Evolutionary conservation across 495 filamentous ascomycete genomes (phyloP), one percentile per base, ranked within the genome.

Genomic region (Xylaria palmicola): DNA sequence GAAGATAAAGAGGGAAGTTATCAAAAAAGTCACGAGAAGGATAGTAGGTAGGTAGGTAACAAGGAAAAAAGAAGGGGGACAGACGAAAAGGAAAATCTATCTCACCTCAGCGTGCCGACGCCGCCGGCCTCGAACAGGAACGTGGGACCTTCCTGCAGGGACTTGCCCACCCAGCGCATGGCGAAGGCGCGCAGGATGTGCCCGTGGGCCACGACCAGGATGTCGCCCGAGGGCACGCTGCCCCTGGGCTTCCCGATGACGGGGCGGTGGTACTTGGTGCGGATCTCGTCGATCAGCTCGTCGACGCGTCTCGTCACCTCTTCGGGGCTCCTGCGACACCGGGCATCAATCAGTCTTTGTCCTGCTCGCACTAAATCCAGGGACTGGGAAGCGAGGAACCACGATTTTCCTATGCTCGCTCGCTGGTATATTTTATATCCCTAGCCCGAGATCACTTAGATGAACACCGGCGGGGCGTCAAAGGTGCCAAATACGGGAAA

Each of bases 141-240:
- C 4, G 83, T 77, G 6, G 90, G 79, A 4, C 86, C 85, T 52
- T 85, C 81, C 6, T 83, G 81, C 53, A 97, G 72, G 19, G 86
- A 80, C 70, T 89, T 87, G 0, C 83, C 81, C 0, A 85, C 80
- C 93, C 93, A 97, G 19, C 93, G 80, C 86, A 95, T 93, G 5
- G 91, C 90, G 74, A 97, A 96, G 0, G 91, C 91, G 26, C 93
- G 81, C 30, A 96, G 78, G 29, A 96, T 91, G 72, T 96, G 93
- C 0, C 93, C 93, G 66, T 97, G 93, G 4, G 90, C 87, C 30
- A 90, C 79, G 19, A 88, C 79, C 15, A 88, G 73, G 24, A 90
- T 85, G 55, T 85, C 82, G n/a, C 73, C 74, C 6, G 63, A 67
- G 0, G 53, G 61, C 22, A 72, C 71, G 12, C 45, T 62, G n/a